phyloP scores from a whole-genome alignment of 805 yeast species.

The Ascoidea rubescens region DNA sequence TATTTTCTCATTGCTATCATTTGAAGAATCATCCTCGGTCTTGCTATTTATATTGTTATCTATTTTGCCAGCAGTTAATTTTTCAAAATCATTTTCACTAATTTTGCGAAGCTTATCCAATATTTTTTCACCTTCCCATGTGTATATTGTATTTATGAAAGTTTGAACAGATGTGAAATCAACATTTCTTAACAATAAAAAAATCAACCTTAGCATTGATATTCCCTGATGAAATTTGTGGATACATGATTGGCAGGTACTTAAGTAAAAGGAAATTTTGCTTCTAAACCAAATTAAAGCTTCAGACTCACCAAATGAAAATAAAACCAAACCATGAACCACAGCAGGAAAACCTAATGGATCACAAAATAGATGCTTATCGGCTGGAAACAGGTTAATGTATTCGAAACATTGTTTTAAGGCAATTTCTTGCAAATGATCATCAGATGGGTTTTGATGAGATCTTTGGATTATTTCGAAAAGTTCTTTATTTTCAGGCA shows the following conservation, averaged over 20 bases:
- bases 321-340: conserved; percentile 40
- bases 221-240: conserved; percentile 38
- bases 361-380: conserved; percentile 44
- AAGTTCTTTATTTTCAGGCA: conserved; percentile 4
- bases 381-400: conserved; percentile 17
- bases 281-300: conserved; percentile 30
- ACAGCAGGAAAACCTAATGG: conserved; percentile 31
- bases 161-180: conserved; percentile 26
- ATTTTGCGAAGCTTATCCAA: conserved; percentile 10
- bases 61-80: background rate
- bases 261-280: conserved; percentile 24
- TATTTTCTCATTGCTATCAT: no score
- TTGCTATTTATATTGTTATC: background rate
- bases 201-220: conserved; percentile 34
- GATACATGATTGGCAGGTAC: conserved; percentile 40
- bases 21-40: background rate
- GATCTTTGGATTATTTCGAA: conserved; percentile 17
- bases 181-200: conserved; percentile 34
- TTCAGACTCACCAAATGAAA: conserved; percentile 41
- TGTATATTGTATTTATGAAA: conserved; percentile 20
- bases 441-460: conserved; percentile 19
- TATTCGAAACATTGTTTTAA: conserved; percentile 26
- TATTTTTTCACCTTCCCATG: conserved; percentile 20
- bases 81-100: background rate
- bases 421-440: conserved; percentile 21